These are phyloP conservation scores for Phytophthora idaei DNA, from an alignment of 352 stramenopile species.

Conservation along the genomic window DNA sequence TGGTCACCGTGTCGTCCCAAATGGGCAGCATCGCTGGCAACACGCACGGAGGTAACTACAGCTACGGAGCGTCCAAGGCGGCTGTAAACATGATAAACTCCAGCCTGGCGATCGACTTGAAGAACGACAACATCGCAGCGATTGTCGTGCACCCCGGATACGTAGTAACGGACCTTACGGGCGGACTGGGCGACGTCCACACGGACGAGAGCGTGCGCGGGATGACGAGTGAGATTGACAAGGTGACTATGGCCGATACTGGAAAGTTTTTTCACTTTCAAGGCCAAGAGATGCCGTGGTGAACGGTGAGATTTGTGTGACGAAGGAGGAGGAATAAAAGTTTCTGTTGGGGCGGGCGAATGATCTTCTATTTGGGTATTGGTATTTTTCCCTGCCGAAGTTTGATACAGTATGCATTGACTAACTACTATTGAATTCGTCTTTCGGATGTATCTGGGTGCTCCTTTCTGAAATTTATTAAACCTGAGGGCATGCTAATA, in stretches of 20 bases:
- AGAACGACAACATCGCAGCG: constrained; percentile 43
- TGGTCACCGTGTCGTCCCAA: constrained; percentile 22
- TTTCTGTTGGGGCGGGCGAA: too few relatives aligned
- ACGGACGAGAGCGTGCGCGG: constrained; percentile 39
- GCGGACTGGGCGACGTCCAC: constrained; percentile 30
- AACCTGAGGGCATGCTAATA: too few relatives aligned
- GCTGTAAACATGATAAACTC: constrained; percentile 72
- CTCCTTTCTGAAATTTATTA: too few relatives aligned
- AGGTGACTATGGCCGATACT: constrained; percentile 40
- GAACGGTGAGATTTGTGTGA: too few relatives aligned
- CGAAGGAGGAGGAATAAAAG: too few relatives aligned
- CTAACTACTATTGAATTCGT: too few relatives aligned
- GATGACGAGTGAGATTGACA: constrained; percentile 38
- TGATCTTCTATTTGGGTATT: too few relatives aligned
- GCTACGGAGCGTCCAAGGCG: constrained; percentile 71
- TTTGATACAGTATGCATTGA: too few relatives aligned
- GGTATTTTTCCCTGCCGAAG: too few relatives aligned
- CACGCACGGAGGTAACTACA: constrained; percentile 50
- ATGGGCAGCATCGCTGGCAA: constrained; percentile 51
- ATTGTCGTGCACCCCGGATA: constrained; percentile 58
- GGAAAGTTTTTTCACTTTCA: constrained; percentile 60
- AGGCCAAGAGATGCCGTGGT: constrained; percentile 50
- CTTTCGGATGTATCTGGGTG: too few relatives aligned
- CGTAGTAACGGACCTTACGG: constrained; percentile 58
- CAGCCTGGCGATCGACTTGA: constrained; percentile 47